Percentiles rank a stretch among this genome's conserved stretches.
phyloP scores from a whole-genome alignment of 106 monocot species.

The Triglochin maritima region DNA sequence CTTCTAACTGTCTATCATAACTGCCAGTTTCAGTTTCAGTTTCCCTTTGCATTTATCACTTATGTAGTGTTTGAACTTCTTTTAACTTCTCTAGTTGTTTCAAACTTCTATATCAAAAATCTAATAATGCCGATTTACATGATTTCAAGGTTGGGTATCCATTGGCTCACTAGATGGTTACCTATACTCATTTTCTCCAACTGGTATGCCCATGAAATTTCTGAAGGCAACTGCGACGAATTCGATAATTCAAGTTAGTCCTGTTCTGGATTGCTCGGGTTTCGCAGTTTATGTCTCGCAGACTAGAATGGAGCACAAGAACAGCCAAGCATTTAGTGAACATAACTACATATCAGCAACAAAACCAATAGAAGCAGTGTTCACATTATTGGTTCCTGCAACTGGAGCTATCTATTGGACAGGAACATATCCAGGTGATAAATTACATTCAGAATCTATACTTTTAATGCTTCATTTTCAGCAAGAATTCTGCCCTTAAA shows the following conservation, averaged over 20 bases:
- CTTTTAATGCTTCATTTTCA: background rate
- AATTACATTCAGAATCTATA: background rate
- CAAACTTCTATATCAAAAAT: background rate
- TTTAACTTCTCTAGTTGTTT: background rate
- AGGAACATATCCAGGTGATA: slow-evolving; percentile 37
- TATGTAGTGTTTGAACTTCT: background rate
- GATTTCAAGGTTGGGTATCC: slow-evolving; percentile 66
- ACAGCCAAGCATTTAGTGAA: slow-evolving; percentile 21
- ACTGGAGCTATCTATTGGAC: slow-evolving; percentile 81
- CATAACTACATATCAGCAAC: slow-evolving; percentile 61
- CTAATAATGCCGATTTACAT: background rate
- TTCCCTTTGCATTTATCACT: no score
- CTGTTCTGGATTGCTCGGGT: slow-evolving; percentile 77
- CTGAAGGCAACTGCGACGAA: slow-evolving; percentile 39
- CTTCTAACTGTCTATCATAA: background rate
- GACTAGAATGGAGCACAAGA: slow-evolving; percentile 46
- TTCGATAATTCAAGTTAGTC: slow-evolving; percentile 57
- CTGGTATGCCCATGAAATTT: slow-evolving; percentile 49
- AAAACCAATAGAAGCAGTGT: slow-evolving; percentile 31
- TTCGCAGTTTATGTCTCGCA: slow-evolving; percentile 60
- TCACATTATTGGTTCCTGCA: slow-evolving; percentile 57
- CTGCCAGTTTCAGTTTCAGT: background rate
- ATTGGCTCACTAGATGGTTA: slow-evolving; percentile 85
- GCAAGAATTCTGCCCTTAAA: background rate
- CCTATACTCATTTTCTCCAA: slow-evolving; percentile 75